These are phyloP conservation scores for Aspergillus brunneoviolaceus DNA, from an alignment of 2,329 filamentous ascomycete species.

Conservation along the genomic window DNA sequence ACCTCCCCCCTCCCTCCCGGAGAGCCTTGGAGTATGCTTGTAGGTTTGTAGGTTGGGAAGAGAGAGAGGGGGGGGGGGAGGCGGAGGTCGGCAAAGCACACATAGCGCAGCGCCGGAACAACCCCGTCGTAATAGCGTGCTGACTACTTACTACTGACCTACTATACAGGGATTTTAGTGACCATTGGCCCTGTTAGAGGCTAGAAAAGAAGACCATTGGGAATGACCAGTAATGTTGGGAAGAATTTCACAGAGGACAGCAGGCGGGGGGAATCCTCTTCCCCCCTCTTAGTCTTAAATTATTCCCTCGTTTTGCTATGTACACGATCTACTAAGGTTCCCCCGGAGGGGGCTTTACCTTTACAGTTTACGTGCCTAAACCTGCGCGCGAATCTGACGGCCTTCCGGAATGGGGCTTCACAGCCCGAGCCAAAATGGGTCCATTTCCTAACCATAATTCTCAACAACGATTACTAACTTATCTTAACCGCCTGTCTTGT, in stretches of 20 bases:
- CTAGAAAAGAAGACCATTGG: slow-evolving; percentile 3
- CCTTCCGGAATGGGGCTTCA: slow-evolving; percentile 5
- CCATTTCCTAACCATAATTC: slow-evolving; percentile 3
- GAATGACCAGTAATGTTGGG: not conserved
- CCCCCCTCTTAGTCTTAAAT: not conserved
- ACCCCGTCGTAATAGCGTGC: slow-evolving; percentile 25
- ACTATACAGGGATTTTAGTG: slow-evolving; percentile 22
- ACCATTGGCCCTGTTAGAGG: slow-evolving; percentile 25
- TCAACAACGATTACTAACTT: slow-evolving; percentile 13
- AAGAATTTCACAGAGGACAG: not conserved
- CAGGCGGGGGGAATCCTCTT: not conserved
- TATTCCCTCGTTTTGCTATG: not conserved
- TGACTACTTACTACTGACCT: slow-evolving; percentile 24
- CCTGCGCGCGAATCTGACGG: slow-evolving; percentile 7
- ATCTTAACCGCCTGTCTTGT: slow-evolving; percentile 15
- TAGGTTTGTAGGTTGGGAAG: slow-evolving; percentile 9
- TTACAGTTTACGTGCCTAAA: slow-evolving; percentile 4
- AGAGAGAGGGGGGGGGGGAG: not conserved
- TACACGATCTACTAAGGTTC: not conserved
- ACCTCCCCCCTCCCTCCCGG: slow-evolving; percentile 7
- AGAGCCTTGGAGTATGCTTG: slow-evolving; percentile 20
- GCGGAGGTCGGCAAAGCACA: slow-evolving; percentile 19
- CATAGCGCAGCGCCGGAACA: slow-evolving; percentile 20
- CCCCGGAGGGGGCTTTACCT: not conserved
- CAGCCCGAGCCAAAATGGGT: slow-evolving; percentile 4